A percentile compares a stretch with the other conserved stretches of the same genome.
These are phyloP conservation scores for Melaleuca alternifolia DNA, from an alignment of 345 rosid genomes.

Conservation along the genomic window DNA sequence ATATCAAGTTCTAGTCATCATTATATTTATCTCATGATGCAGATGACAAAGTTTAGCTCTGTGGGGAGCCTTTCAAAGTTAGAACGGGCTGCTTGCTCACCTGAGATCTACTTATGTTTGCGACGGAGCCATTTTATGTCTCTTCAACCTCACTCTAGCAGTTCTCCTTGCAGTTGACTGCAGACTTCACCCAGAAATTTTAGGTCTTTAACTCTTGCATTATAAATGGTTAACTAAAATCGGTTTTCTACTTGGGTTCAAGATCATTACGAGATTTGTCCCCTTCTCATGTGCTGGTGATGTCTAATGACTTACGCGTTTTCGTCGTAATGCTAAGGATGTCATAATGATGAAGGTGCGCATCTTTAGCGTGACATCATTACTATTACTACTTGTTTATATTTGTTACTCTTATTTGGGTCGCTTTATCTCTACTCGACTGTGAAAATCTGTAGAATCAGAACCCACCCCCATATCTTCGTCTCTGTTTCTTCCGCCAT, in stretches of 20 bases:
- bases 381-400: no score
- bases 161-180: constrained; percentile 92
- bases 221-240: constrained; percentile 76
- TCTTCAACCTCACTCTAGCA: constrained; percentile 87
- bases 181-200: constrained; percentile 54
- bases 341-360: not conserved
- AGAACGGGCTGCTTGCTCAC: not conserved
- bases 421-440: not conserved
- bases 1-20: not conserved
- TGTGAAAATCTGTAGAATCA: not conserved
- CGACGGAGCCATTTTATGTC: constrained; percentile 90
- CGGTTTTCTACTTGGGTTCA: constrained; percentile 91
- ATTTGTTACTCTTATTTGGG: not conserved
- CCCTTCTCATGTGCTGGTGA: constrained; percentile 91
- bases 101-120: not conserved
- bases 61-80: no score
- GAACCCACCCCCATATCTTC: not conserved
- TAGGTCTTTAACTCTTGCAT: constrained; percentile 27
- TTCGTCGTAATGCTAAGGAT: not conserved
- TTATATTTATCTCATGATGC: not conserved
- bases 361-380: not conserved
- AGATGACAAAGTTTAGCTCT: not conserved
- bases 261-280: constrained; percentile 84
- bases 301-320: not conserved
- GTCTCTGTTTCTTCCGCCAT: not conserved